phyloP scores from a whole-genome alignment of 73 alveolate genomes.

The Paramecium pentaurelia region DNA sequence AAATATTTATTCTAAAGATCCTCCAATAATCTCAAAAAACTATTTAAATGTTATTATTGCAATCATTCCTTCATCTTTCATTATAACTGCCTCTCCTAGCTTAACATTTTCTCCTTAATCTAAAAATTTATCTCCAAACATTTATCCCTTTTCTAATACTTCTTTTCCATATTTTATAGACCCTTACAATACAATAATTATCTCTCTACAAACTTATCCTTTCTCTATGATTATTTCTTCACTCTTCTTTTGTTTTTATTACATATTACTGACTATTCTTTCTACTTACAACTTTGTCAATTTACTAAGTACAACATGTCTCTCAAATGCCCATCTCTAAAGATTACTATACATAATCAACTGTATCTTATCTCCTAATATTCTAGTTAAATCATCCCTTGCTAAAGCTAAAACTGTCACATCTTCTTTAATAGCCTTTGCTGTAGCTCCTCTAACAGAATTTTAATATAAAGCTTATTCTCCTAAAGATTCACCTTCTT shows the following conservation, averaged over 20 bases:
- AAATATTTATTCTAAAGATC: constrained; percentile 35
- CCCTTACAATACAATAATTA: constrained; percentile 44
- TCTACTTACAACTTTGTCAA: constrained; percentile 57
- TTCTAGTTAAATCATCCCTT: constrained; percentile 62
- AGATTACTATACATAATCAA: constrained; percentile 35
- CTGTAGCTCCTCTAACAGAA: constrained; percentile 69
- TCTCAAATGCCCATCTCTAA: constrained; percentile 57
- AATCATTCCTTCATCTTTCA: constrained; percentile 42
- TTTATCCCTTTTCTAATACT: background rate
- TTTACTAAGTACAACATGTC: background rate
- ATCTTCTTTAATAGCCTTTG: constrained; percentile 53
- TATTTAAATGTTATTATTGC: background rate
- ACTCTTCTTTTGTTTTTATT: background rate
- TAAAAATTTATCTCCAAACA: constrained; percentile 38
- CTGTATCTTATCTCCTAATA: constrained; percentile 63
- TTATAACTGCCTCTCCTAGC: background rate
- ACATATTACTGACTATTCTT: constrained; percentile 21
- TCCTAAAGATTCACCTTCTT: constrained; percentile 65
- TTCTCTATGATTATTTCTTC: background rate
- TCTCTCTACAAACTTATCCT: constrained; percentile 10
- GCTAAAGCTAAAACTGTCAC: constrained; percentile 47
- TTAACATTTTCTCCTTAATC: background rate
- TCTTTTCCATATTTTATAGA: background rate
- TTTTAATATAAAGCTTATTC: constrained; percentile 63
- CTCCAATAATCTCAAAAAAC: constrained; percentile 53